These are phyloP conservation scores for Linnemannia zychae DNA, from an alignment of 192 early-diverging fungal species.

Conservation along the genomic window DNA sequence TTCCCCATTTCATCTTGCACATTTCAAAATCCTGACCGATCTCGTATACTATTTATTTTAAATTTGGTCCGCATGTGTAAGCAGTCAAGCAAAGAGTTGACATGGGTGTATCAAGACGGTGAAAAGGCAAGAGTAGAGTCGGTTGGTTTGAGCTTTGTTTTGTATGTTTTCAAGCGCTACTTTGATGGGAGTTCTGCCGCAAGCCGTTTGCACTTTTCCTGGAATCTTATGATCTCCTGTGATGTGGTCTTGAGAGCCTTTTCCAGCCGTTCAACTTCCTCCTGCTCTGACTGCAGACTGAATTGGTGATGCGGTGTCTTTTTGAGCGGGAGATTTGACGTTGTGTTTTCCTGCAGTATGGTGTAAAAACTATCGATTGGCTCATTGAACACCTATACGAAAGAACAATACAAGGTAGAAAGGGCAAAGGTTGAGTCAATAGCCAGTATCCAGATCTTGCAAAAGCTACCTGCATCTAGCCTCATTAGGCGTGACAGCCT, in stretches of 20 bases:
- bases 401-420: background rate
- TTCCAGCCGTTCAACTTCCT: conserved; percentile 75
- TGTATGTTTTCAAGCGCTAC: background rate
- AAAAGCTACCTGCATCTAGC: background rate
- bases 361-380: conserved; percentile 83
- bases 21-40: too few species aligned
- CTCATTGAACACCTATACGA: conserved; percentile 81
- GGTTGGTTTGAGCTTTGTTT: background rate
- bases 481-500: background rate
- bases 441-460: too few species aligned
- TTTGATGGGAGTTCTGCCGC: conserved; percentile 37
- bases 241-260: conserved; percentile 56
- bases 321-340: conserved; percentile 61
- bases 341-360: conserved; percentile 65
- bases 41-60: background rate
- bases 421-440: too few species aligned
- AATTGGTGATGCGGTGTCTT: conserved; percentile 59
- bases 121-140: background rate
- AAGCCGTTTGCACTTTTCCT: conserved; percentile 40
- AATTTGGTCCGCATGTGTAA: background rate
- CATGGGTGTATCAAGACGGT: too few species aligned
- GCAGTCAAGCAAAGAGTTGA: too few species aligned
- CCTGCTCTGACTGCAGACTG: conserved; percentile 76
- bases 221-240: conserved; percentile 42
- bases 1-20: too few species aligned